A percentile compares a stretch with the other conserved stretches of the same genome.
Conservation (phyloP, 345 rosid genomes). For the Sisymbrium altissimum region DNA sequence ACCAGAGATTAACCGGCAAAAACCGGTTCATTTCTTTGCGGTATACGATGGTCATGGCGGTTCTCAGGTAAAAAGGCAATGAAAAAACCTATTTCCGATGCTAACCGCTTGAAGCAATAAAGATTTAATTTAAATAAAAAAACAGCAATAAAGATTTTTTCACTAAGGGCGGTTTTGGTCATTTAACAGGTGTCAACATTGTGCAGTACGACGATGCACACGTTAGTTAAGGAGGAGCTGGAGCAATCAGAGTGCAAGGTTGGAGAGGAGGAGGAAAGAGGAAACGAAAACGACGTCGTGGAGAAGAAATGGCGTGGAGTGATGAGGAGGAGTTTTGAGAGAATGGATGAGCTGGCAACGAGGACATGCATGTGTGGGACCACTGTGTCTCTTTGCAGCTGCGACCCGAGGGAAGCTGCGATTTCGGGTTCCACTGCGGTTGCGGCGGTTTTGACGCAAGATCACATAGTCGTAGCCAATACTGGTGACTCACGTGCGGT, state of each 20-base stretch:
- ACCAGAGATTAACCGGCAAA: conserved; percentile 40
- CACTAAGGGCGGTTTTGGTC: neutral
- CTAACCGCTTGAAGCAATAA: neutral
- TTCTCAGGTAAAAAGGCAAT: conserved; percentile 35
- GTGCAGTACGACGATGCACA: conserved; percentile 37
- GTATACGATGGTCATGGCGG: conserved; percentile 92
- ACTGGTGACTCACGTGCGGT: conserved; percentile 61
- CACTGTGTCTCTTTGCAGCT: neutral
- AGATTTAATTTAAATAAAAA: no score
- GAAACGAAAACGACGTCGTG: neutral
- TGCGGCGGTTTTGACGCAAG: conserved; percentile 37
- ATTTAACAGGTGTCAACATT: conserved; percentile 38
- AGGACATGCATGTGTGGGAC: conserved; percentile 20
- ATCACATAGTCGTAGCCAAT: conserved; percentile 44
- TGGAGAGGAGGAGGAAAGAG: neutral
- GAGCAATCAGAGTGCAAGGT: neutral
- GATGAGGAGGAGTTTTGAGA: conserved; percentile 31
- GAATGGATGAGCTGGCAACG: conserved; percentile 33
- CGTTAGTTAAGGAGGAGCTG: conserved; percentile 32
- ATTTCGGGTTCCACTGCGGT: conserved; percentile 44
- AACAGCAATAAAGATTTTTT: no score
- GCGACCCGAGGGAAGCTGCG: conserved; percentile 16
- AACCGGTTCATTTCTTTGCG: conserved; percentile 71
- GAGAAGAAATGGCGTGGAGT: conserved; percentile 26
- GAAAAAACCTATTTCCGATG: neutral